Percentiles rank a stretch among this genome's conserved stretches.
Evolutionary conservation across 148 eudicot species (phyloP).

Genomic region (Vaccinium darrowii): DNA sequence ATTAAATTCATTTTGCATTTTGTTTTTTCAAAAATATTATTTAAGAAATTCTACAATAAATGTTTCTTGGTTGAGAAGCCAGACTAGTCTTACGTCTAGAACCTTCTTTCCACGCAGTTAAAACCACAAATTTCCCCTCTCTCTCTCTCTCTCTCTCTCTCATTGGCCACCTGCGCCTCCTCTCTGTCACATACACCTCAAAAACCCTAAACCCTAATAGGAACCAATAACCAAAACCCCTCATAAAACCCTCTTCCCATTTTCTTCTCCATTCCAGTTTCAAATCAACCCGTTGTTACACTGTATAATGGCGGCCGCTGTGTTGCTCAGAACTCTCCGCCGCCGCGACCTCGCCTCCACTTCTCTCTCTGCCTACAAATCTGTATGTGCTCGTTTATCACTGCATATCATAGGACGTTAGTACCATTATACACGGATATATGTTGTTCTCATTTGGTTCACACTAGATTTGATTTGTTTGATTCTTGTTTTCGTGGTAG

Average conservation of each 20-base stretch:
- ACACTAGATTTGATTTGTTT: background rate
- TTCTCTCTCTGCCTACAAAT: constrained; percentile 22
- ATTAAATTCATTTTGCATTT: no score
- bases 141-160: background rate
- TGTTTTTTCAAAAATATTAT: no score
- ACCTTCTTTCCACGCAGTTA: background rate
- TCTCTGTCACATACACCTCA: background rate
- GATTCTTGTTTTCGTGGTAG: background rate
- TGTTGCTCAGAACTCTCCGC: constrained; percentile 21
- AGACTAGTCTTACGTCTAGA: background rate
- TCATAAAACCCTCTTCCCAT: background rate
- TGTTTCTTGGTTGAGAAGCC: background rate
- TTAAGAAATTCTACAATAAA: no score
- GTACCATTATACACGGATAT: background rate
- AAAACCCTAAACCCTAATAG: background rate
- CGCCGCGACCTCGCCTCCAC: constrained; percentile 22
- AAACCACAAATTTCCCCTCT: background rate
- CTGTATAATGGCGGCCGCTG: constrained; percentile 17
- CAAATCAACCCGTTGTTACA: background rate
- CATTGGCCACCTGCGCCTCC: background rate
- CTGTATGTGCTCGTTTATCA: constrained; percentile 9
- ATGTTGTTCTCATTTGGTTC: background rate
- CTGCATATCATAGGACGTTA: background rate
- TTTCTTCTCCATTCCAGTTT: background rate
- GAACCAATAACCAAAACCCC: background rate